A percentile compares a stretch with the other conserved stretches of the same genome.
Evolutionary conservation across 2,329 filamentous ascomycete species (phyloP).

Genomic region (Botrytis fabae): DNA sequence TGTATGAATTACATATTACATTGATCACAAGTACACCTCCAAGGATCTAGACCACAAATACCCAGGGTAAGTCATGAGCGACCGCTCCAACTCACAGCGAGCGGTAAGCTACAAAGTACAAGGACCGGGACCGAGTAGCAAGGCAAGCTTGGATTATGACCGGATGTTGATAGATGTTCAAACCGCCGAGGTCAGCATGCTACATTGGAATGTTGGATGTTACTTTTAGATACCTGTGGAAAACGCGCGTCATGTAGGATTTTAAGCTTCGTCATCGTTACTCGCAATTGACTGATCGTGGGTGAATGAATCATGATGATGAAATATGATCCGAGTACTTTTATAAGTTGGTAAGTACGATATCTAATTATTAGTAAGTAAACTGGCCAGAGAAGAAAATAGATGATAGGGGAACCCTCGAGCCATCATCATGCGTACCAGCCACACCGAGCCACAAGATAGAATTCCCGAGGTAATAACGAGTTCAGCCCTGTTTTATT

Average conservation of each 20-base stretch:
- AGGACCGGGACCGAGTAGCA: too few species aligned
- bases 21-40: too few species aligned
- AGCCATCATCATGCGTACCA: background rate
- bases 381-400: background rate
- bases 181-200: background rate
- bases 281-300: background rate
- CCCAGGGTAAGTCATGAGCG: too few species aligned
- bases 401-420: background rate
- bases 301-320: background rate
- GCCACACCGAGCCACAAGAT: background rate
- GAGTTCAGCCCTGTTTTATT: background rate
- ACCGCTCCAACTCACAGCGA: background rate
- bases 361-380: too few species aligned
- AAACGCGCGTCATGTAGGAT: background rate
- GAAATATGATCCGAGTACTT: background rate
- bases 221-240: too few species aligned
- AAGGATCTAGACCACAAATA: background rate
- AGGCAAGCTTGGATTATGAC: background rate
- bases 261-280: background rate
- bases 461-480: background rate
- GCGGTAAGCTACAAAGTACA: background rate
- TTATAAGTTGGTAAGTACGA: too few species aligned
- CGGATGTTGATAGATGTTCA: background rate
- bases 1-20: too few species aligned
- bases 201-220: background rate